A percentile compares a stretch with the other conserved stretches of the same genome.
These are phyloP conservation scores for Eucalyptus erythrocorys DNA, from an alignment of 345 rosid species.

Conservation along the genomic window DNA sequence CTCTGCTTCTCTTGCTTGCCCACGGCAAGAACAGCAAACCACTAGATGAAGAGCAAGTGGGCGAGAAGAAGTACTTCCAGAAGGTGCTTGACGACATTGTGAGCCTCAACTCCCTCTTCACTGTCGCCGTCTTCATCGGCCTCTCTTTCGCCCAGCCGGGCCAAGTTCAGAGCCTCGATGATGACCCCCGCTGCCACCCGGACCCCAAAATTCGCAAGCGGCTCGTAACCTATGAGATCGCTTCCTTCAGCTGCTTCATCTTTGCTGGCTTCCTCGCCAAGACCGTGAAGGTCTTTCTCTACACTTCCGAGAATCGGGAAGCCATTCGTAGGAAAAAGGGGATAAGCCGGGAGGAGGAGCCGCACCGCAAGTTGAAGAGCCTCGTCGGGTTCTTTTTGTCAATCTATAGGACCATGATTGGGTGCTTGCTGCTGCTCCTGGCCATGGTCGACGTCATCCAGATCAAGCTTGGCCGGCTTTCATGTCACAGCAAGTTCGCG, in stretches of 20 bases:
- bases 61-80: not conserved
- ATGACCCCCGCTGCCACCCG: not conserved
- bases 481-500: not conserved
- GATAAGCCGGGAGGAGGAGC: rapidly evolving
- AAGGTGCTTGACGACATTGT: not conserved
- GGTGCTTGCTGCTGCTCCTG: not conserved
- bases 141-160: not conserved
- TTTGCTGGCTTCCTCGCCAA: not conserved
- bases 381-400: not conserved
- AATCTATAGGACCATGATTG: not conserved
- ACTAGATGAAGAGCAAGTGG: not conserved
- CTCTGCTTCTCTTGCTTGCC: not conserved
- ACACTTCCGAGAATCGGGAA: not conserved
- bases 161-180: not conserved
- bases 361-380: not conserved
- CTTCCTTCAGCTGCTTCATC: constrained; percentile 1
- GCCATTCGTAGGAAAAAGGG: rapidly evolving
- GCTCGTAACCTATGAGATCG: not conserved
- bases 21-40: not conserved
- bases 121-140: not conserved
- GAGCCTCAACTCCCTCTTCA: not conserved
- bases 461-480: not conserved
- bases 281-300: not conserved
- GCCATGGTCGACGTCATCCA: not conserved
- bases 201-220: not conserved